These are phyloP conservation scores for Penicillium atrosanguineum DNA, from an alignment of 495 filamentous ascomycete genomes.

Conservation along the genomic window DNA sequence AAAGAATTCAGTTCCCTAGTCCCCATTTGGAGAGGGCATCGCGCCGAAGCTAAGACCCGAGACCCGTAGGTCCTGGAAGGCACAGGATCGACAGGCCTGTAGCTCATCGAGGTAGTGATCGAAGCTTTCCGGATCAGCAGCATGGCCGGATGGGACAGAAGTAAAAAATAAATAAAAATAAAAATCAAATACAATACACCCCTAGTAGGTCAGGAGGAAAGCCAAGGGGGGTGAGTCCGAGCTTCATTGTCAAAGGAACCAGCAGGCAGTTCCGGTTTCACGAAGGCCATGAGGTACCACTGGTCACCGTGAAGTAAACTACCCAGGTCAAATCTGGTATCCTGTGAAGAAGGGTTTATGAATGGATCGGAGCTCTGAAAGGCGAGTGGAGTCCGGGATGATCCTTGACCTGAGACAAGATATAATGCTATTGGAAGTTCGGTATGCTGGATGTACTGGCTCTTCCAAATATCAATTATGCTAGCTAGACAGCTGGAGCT, in stretches of 20 bases:
- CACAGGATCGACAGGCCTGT: constrained; percentile 16
- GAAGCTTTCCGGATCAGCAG: constrained; percentile 16
- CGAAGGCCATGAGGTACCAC: constrained; percentile 24
- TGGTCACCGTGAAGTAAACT: constrained; percentile 6
- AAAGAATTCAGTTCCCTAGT: not conserved
- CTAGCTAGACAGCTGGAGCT: not conserved
- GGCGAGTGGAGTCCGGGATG: not conserved
- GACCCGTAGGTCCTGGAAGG: not conserved
- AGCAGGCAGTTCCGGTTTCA: constrained; percentile 20
- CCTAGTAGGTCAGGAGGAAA: constrained; percentile 7
- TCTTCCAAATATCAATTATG: not conserved
- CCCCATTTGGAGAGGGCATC: not conserved
- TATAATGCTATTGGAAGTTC: not conserved
- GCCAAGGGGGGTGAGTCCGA: constrained; percentile 9
- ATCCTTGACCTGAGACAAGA: not conserved
- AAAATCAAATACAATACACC: not conserved
- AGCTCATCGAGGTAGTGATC: constrained; percentile 5
- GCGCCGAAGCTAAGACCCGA: not conserved
- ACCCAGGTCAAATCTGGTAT: not conserved
- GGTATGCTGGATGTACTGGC: not conserved
- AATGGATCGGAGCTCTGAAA: not conserved
- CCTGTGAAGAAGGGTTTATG: not conserved
- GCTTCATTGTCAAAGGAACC: constrained; percentile 22
- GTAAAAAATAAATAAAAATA: not conserved
- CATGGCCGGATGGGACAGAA: not conserved